These are phyloP conservation scores for Cantharellus cinnabarinus DNA, from an alignment of 768 basidiomycete species.

Conservation along the genomic window DNA sequence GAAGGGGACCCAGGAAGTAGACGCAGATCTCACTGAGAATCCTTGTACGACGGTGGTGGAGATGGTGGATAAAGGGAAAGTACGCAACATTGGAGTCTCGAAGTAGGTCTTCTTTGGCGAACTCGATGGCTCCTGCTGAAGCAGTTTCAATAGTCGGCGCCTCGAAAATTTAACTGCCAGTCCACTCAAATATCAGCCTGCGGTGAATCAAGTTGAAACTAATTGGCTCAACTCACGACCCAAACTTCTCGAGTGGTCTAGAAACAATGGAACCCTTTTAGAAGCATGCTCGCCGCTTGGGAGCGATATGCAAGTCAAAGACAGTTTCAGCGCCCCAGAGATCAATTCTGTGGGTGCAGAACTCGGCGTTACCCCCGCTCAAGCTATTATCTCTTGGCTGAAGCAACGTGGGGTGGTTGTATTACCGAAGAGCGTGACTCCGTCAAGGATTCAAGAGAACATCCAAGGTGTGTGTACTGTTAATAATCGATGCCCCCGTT, in stretches of 20 bases:
- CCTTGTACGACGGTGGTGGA: constrained; percentile 31
- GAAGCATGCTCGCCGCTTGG: constrained; percentile 67
- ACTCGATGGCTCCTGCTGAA: background rate
- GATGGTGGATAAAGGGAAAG: constrained; percentile 44
- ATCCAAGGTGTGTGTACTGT: background rate
- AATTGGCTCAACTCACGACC: constrained; percentile 52
- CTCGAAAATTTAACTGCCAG: background rate
- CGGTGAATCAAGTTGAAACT: constrained; percentile 31
- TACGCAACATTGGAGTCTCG: constrained; percentile 48
- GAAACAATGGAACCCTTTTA: constrained; percentile 40
- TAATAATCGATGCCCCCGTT: background rate
- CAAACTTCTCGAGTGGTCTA: constrained; percentile 41
- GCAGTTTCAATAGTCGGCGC: background rate
- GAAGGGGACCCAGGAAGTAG: background rate
- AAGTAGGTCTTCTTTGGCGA: background rate
- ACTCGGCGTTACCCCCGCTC: constrained; percentile 24
- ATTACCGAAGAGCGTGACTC: constrained; percentile 59
- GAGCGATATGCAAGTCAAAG: constrained; percentile 17
- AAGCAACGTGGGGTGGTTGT: constrained; percentile 24
- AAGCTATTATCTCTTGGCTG: constrained; percentile 13
- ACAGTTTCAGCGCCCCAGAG: background rate
- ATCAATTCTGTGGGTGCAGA: constrained; percentile 34
- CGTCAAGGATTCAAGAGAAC: constrained; percentile 28
- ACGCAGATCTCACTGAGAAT: background rate
- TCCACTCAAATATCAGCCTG: background rate